Conservation (phyloP, 441 rosid genomes). For the Populus hybrid region DNA sequence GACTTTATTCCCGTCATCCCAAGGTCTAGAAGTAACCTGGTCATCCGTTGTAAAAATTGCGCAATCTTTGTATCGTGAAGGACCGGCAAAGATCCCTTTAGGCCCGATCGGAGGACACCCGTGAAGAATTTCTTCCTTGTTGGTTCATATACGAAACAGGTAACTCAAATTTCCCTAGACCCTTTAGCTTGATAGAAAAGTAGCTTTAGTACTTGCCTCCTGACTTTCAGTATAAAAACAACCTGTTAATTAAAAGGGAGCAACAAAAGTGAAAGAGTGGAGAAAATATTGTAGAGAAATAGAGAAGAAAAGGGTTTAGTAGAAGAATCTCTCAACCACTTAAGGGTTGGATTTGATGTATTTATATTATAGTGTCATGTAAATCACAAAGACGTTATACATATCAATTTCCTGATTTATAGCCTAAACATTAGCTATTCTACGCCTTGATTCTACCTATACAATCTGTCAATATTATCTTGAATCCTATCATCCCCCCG, state of each 20-base stretch:
- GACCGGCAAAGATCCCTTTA: constrained; percentile 89
- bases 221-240: background rate
- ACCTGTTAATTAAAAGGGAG: background rate
- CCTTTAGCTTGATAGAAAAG: background rate
- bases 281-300: too few relatives aligned
- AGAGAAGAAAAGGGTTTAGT: too few relatives aligned
- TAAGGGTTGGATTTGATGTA: too few relatives aligned
- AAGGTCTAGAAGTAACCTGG: constrained; percentile 80
- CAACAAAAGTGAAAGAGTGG: too few relatives aligned
- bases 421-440: too few relatives aligned
- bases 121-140: constrained; percentile 89
- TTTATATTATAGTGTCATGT: too few relatives aligned
- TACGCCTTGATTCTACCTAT: too few relatives aligned
- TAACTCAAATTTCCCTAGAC: constrained; percentile 19
- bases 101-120: constrained; percentile 96
- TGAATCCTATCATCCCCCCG: too few relatives aligned
- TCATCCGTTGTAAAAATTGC: constrained; percentile 92
- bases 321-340: too few relatives aligned
- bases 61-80: constrained; percentile 91
- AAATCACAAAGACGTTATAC: too few relatives aligned
- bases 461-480: too few relatives aligned
- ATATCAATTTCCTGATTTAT: too few relatives aligned
- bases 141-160: constrained; percentile 96
- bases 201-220: background rate
- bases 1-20: constrained; percentile 82